phyloP scores from a whole-genome alignment of 148 eudicot species.

The Cornus florida region DNA sequence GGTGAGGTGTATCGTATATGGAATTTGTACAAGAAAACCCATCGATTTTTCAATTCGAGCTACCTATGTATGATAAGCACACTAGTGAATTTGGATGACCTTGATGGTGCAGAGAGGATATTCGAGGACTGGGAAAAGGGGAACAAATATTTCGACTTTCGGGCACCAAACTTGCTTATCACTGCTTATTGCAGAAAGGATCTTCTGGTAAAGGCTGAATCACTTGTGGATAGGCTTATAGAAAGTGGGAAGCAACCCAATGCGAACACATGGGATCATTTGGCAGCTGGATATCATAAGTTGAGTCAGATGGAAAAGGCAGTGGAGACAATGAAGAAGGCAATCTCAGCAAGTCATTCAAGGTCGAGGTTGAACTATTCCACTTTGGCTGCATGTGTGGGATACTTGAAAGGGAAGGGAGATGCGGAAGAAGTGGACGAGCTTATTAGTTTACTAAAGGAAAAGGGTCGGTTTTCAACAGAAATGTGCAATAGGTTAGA shows the following conservation, averaged over 20 bases:
- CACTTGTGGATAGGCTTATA: constrained; percentile 14
- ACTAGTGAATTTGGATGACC: constrained; percentile 34
- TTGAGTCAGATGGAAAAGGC: no score
- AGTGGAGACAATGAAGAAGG: no score
- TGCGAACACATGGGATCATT: constrained; percentile 11
- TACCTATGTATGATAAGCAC: constrained; percentile 36
- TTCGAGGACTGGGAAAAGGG: constrained; percentile 24
- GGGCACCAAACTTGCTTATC: constrained; percentile 28
- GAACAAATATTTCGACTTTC: constrained; percentile 11
- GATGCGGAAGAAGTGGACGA: no score
- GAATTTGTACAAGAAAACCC: constrained; percentile 27
- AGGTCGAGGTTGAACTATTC: no score
- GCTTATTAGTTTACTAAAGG: no score
- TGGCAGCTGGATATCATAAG: no score
- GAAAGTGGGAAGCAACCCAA: constrained; percentile 28
- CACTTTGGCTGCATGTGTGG: no score
- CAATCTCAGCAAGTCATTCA: no score
- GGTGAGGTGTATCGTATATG: constrained; percentile 45
- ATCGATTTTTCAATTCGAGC: constrained; percentile 20
- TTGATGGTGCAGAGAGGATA: constrained; percentile 39
- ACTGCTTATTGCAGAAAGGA: constrained; percentile 33
- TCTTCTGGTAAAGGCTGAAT: constrained; percentile 33
- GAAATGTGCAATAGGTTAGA: no score
- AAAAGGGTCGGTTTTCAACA: no score
- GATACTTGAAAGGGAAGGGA: no score